A percentile compares a stretch with the other conserved stretches of the same genome.
Evolutionary conservation across 352 stramenopile species (phyloP).

Genomic region (Globisporangium okanoganense): DNA sequence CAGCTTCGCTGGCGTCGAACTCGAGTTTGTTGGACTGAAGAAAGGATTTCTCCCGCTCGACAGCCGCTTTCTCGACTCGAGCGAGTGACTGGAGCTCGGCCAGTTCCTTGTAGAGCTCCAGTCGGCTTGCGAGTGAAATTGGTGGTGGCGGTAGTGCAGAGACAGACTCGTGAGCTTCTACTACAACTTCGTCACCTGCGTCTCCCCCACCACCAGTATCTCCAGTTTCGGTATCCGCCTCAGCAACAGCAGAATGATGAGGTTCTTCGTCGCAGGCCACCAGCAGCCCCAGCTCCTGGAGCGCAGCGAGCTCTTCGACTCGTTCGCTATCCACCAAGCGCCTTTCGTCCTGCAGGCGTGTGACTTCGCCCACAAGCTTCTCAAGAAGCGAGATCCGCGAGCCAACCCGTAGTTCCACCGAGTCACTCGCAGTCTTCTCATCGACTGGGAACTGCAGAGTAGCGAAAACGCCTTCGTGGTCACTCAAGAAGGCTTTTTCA

Average conservation of each 20-base stretch:
- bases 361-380: slow-evolving; percentile 1
- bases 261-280: slow-evolving; percentile 4
- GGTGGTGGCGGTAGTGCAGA: background rate
- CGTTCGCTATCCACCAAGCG: slow-evolving; percentile 13
- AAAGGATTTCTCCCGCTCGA: slow-evolving; percentile 16
- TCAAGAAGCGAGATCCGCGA: slow-evolving; percentile 8
- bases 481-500: background rate
- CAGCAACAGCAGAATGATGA: background rate
- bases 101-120: slow-evolving; percentile 13
- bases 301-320: slow-evolving; percentile 14
- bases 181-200: background rate
- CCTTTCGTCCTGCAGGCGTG: slow-evolving; percentile 2
- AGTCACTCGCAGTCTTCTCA: background rate
- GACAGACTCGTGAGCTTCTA: background rate
- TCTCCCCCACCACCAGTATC: background rate
- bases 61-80: background rate
- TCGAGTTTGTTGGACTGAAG: slow-evolving; percentile 9
- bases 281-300: slow-evolving; percentile 16
- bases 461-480: background rate
- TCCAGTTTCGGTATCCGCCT: background rate
- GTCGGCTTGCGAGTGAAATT: slow-evolving; percentile 3
- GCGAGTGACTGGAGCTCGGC: background rate
- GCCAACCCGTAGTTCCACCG: background rate
- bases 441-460: background rate
- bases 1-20: slow-evolving; percentile 10